Base-by-base conservation (phyloP, 1,284 basidiomycete species). In the Coriolopsis trogii region DNA sequence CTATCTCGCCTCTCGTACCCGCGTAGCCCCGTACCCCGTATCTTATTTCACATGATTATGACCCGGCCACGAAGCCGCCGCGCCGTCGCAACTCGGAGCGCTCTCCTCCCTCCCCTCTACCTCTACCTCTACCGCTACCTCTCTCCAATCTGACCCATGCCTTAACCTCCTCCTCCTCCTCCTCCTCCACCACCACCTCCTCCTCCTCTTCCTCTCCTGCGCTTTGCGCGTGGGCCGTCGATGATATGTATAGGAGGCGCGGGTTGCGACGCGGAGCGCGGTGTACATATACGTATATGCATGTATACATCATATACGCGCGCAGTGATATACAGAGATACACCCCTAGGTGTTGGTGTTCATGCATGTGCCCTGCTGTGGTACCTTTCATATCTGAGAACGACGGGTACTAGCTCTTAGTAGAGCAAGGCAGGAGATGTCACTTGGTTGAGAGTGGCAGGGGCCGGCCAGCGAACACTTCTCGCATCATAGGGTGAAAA, bases 1-100 rank as follows among this genome's bases (percentile, higher is more conserved):
- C n/a, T n/a, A n/a, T n/a, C n/a, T 23, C 20, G 31, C 21, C 26
- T 16, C n/a, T 29, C 3, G 9, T 25, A n/a, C 15, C n/a, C 13
- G 3, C 21, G 26, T 29, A 12, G 12, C 10, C n/a, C 43, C 4
- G n/a, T n/a, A 15, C 12, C 33, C 30, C 40, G n/a, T 49, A 49
- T 49, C 48, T 49, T 49, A 49, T 49, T 49, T 8, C 39, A 39
- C 48, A 36, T 24, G 46, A 41, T 49, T 34, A 49, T 38, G 41
- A 49, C 46, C 40, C 20, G 26, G 42, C 30, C 42, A 33, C 3
- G 29, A 20, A 25, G 42, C 42, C 42, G 39, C 30, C 42, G 23
- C 42, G 30, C 23, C 42, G 30, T 30, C 41, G 26, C 29, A 42
- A 16, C 18, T 26, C 18, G 24, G 20, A 29, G 2, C 6, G 25